Conservation (phyloP, 2,329 filamentous ascomycete species). For the Parasarocladium wereldwijsianum region DNA sequence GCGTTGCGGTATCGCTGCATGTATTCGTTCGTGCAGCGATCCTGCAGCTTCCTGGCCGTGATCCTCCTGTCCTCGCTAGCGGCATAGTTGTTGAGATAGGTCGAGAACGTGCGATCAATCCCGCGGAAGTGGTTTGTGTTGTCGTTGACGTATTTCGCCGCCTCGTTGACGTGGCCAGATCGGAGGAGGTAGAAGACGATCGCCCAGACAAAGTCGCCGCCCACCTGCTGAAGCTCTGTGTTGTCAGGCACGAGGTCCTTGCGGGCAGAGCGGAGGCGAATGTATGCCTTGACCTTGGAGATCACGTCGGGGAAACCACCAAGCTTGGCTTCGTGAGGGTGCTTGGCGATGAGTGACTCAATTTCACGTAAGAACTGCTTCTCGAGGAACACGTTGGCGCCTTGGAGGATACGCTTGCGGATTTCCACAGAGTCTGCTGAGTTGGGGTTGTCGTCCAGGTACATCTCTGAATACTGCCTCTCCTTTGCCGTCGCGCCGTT, state of each 20-base stretch:
- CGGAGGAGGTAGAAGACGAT: conserved; percentile 85
- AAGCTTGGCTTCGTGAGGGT: conserved; percentile 76
- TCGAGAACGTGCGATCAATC: conserved; percentile 79
- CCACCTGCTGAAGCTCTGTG: conserved; percentile 63
- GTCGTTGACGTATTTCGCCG: conserved; percentile 70
- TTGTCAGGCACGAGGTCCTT: conserved; percentile 78
- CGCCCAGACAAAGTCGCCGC: conserved; percentile 82
- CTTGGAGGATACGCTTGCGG: conserved; percentile 65
- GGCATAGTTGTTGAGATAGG: conserved; percentile 76
- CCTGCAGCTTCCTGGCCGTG: conserved; percentile 57
- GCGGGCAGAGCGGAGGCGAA: conserved; percentile 62
- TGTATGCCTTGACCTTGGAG: conserved; percentile 86
- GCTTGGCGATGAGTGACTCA: conserved; percentile 63
- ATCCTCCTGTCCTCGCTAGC: conserved; percentile 63
- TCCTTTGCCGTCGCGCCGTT: conserved; percentile 55
- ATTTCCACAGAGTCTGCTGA: conserved; percentile 50
- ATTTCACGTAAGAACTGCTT: conserved; percentile 66
- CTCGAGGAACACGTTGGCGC: conserved; percentile 69
- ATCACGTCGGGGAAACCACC: conserved; percentile 78
- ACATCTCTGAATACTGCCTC: conserved; percentile 61
- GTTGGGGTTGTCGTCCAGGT: conserved; percentile 59
- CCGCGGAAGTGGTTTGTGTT: conserved; percentile 72
- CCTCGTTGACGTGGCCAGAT: conserved; percentile 71
- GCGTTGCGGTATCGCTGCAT: conserved; percentile 72
- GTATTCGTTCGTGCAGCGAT: conserved; percentile 82